Percentiles rank a stretch among this genome's conserved stretches.
phyloP scores from a whole-genome alignment of 352 stramenopile genomes.

The Elongisporangium prolatum region DNA sequence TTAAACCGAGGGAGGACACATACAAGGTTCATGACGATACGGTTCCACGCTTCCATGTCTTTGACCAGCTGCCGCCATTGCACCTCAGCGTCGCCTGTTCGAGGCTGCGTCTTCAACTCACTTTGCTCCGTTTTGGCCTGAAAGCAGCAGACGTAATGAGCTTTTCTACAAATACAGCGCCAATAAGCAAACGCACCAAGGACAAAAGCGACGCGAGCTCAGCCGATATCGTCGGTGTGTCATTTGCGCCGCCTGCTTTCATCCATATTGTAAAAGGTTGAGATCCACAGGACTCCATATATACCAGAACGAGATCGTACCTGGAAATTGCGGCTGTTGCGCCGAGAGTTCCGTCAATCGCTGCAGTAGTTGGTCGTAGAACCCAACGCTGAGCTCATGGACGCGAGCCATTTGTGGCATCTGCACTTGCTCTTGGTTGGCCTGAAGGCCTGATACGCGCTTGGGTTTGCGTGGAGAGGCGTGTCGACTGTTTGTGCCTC shows the following conservation, averaged over 20 bases:
- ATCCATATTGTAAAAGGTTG: not conserved
- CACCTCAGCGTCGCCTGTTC: constrained; percentile 34
- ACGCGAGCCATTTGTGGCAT: constrained; percentile 55
- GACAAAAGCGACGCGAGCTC: constrained; percentile 30
- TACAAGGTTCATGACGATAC: constrained; percentile 81
- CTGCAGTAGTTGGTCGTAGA: constrained; percentile 55
- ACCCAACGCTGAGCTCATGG: constrained; percentile 49
- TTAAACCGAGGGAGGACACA: constrained; percentile 1
- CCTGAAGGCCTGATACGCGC: constrained; percentile 36
- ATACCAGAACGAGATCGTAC: constrained; percentile 4
- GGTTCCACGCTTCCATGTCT: constrained; percentile 85
- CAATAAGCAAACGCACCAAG: constrained; percentile 31
- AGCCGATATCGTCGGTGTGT: constrained; percentile 11
- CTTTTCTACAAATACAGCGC: not conserved
- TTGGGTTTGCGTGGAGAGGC: constrained; percentile 29
- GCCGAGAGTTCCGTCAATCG: constrained; percentile 31
- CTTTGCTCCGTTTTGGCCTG: constrained; percentile 43
- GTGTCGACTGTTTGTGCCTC: constrained; percentile 29
- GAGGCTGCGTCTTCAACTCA: constrained; percentile 18
- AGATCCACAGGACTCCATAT: not conserved
- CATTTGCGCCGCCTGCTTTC: constrained; percentile 9
- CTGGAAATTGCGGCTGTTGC: constrained; percentile 11
- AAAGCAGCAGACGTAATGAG: not conserved
- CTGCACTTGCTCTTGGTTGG: constrained; percentile 57
- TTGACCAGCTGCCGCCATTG: constrained; percentile 79